Percentiles rank a stretch among this genome's conserved stretches.
These are phyloP conservation scores for Neofusicoccum laricinum DNA, from an alignment of 2,329 filamentous ascomycete genomes.

Conservation along the genomic window DNA sequence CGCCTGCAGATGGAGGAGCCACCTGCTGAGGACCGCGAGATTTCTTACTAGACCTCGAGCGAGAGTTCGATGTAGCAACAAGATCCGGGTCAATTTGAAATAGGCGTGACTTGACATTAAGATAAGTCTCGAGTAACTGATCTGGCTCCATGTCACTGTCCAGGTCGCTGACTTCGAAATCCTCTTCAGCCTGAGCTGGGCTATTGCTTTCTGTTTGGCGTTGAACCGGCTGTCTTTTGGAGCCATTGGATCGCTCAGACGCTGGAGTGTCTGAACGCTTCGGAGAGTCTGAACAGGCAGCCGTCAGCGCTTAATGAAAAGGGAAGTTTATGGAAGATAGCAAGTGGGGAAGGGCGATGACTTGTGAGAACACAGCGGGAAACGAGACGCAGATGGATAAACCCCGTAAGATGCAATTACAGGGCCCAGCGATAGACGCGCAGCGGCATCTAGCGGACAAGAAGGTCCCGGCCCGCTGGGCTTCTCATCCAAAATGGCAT, in stretches of 20 bases:
- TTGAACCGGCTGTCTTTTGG: background rate
- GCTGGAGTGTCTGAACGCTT: background rate
- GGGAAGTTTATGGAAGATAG: too few relatives aligned
- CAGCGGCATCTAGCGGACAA: too few relatives aligned
- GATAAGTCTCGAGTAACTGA: conserved; percentile 65
- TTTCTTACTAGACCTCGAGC: conserved; percentile 28
- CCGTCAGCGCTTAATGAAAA: background rate
- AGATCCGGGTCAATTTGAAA: conserved; percentile 50
- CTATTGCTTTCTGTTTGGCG: background rate
- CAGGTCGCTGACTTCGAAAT: conserved; percentile 46
- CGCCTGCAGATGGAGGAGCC: conserved; percentile 42
- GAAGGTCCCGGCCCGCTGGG: too few relatives aligned
- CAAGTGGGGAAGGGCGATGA: too few relatives aligned
- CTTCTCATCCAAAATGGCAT: too few relatives aligned
- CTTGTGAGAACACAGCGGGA: background rate
- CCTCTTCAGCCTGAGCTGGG: conserved; percentile 16
- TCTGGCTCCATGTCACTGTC: conserved; percentile 51
- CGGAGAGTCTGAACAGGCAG: conserved; percentile 5
- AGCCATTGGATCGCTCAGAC: background rate
- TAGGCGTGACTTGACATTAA: conserved; percentile 64
- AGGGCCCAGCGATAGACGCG: too few relatives aligned
- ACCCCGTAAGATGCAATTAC: too few relatives aligned
- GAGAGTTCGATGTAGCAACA: conserved; percentile 50
- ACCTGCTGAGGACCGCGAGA: conserved; percentile 21
- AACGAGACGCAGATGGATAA: background rate